Evolutionary conservation across 768 basidiomycete species (phyloP), one percentile per base, ranked within the genome.

Genomic region (Paxillus ammoniavirescens): DNA sequence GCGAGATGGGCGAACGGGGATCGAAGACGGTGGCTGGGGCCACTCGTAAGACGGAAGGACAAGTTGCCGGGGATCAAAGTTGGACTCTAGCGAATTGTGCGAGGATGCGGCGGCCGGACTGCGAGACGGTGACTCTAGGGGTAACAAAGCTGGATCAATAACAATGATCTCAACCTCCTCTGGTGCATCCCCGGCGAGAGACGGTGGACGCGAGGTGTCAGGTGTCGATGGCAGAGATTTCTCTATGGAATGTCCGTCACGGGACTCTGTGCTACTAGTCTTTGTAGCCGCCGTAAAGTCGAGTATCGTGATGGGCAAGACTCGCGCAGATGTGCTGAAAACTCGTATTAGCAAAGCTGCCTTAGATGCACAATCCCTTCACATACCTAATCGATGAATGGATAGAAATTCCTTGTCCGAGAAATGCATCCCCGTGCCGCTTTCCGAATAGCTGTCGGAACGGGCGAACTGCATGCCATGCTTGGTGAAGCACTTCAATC

Each of bases 401-500:
- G n/a, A 56, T 38, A 9, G 35, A 49, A 42, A 30, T 23, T 2
- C 42, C 46, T 18, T 18, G 50, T 30, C n/a, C 28, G 18, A 42
- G 12, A 5, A 13, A 26, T 15, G 18, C 35, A 30, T 37, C 37
- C 17, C 18, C n/a, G 18, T 26, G 46, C n/a, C 8, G 9, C 5
- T 49, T 36, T 31, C 21, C 49, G 5, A 52, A 35, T 5, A 33
- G 35, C 23, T 13, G 49, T 41, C 50, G 47, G 43, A 47, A 40
- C 21, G 41, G 44, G 36, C 40, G 42, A 43, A 59, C 53, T 26
- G 50, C 18, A 18, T 44, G 55, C 63, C 48, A 50, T 35, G 38
- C 54, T 47, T 48, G 17, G 12, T 30, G 42, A 9, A 58, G 17
- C 9, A 57, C 77, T 35, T 83, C 85, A 45, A 69, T 71, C 0